Conservation (phyloP, 2,329 filamentous ascomycete genomes). For the Aspergillus sp. region DNA sequence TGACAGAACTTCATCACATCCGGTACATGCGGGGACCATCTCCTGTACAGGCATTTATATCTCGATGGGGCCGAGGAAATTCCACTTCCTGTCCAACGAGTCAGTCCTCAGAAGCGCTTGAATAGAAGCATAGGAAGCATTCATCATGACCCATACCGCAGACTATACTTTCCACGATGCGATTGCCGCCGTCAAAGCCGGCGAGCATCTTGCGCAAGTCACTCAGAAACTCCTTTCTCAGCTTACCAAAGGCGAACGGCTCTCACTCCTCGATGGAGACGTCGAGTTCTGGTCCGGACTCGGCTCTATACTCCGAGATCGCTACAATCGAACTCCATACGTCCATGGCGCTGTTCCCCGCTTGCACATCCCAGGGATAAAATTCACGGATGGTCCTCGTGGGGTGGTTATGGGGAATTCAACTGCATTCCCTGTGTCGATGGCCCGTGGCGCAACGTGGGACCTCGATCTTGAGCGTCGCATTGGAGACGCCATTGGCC, state of each 20-base stretch:
- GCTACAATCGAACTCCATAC: conserved; percentile 5
- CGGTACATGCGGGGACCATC: no score
- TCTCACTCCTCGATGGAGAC: conserved; percentile 7
- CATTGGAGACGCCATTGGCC: conserved; percentile 24
- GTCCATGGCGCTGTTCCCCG: conserved; percentile 1
- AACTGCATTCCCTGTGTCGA: conserved; percentile 6
- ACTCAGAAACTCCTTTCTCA: not conserved
- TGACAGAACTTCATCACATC: no score
- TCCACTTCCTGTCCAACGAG: no score
- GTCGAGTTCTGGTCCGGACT: conserved; percentile 3
- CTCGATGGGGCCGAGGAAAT: no score
- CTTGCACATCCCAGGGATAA: conserved; percentile 2
- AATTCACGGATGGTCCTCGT: conserved; percentile 26
- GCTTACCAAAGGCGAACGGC: conserved; percentile 1
- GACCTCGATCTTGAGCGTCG: conserved; percentile 21
- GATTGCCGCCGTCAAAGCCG: not conserved
- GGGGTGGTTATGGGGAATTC: conserved; percentile 14
- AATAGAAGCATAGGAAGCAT: no score
- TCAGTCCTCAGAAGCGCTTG: no score
- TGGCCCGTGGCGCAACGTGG: conserved; percentile 27
- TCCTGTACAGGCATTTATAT: no score
- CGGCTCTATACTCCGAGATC: conserved; percentile 4
- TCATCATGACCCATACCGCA: not conserved
- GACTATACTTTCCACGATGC: not conserved
- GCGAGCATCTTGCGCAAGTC: not conserved